Evolutionary conservation across 1,284 basidiomycete species (phyloP).

Genomic region (Porogramme epimiltina): DNA sequence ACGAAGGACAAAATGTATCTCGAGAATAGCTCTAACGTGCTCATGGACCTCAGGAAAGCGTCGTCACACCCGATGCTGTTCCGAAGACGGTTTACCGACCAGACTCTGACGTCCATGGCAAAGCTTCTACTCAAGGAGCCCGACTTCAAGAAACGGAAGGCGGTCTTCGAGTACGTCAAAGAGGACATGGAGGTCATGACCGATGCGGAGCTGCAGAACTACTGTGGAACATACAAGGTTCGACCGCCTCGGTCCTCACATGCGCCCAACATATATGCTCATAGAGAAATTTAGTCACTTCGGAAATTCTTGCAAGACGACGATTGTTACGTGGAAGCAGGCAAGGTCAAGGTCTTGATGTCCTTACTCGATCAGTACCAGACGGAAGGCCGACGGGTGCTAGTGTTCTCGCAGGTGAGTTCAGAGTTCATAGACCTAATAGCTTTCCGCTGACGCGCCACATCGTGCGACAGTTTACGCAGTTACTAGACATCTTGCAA

Average conservation of each 20-base stretch:
- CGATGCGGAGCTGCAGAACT: slow-evolving; percentile 88
- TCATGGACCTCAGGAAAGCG: slow-evolving; percentile 97
- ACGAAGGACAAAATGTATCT: slow-evolving; percentile 70
- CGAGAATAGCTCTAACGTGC: slow-evolving; percentile 85
- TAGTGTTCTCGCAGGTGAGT: slow-evolving; percentile 91
- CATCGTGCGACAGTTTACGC: slow-evolving; percentile 72
- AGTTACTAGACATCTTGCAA: slow-evolving; percentile 92
- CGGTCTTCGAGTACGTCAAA: slow-evolving; percentile 79
- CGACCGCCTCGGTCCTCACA: slow-evolving; percentile 3
- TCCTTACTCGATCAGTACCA: slow-evolving; percentile 73
- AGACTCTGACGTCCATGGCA: slow-evolving; percentile 75
- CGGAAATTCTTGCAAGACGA: slow-evolving; percentile 77
- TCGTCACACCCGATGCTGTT: slow-evolving; percentile 97
- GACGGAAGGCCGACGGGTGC: slow-evolving; percentile 76
- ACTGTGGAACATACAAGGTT: slow-evolving; percentile 83
- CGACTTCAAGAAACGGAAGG: slow-evolving; percentile 82
- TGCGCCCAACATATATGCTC: background rate
- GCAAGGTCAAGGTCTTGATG: slow-evolving; percentile 83
- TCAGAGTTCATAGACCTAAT: too few species aligned
- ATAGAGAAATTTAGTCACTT: slow-evolving; percentile 68
- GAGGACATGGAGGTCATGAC: slow-evolving; percentile 96
- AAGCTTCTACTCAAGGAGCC: slow-evolving; percentile 88
- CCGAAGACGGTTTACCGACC: slow-evolving; percentile 81
- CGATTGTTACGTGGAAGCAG: slow-evolving; percentile 84
- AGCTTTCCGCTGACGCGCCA: too few species aligned